phyloP scores from a whole-genome alignment of 1,139 yeast species.

The Taphrina communis region DNA sequence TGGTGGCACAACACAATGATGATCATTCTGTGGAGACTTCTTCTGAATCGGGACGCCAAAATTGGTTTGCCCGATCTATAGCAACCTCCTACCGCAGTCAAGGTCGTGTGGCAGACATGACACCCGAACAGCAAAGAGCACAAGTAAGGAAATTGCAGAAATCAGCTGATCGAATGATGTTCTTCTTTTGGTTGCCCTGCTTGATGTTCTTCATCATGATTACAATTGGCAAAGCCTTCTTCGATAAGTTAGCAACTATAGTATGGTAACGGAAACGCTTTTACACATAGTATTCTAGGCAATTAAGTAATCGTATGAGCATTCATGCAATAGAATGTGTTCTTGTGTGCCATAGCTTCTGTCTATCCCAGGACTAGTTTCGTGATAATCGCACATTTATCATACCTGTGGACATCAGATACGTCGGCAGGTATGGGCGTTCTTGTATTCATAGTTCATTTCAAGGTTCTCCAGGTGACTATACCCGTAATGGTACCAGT shows the following conservation, averaged over 20 bases:
- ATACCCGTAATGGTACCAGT: no score
- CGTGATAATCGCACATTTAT: no score
- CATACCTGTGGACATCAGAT: no score
- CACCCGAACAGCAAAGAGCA: constrained; percentile 35
- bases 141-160: constrained; percentile 31
- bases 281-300: no score
- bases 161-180: constrained; percentile 36
- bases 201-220: constrained; percentile 26
- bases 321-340: no score
- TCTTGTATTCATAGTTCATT: no score
- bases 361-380: no score
- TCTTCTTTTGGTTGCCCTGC: constrained; percentile 34
- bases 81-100: constrained; percentile 18
- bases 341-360: no score
- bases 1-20: not conserved
- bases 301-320: no score
- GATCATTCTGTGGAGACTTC: not conserved
- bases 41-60: not conserved
- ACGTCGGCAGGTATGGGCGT: no score
- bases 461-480: no score
- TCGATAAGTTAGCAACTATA: constrained; percentile 3
- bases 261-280: not conserved
- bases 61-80: constrained; percentile 1
- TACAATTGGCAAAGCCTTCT: constrained; percentile 22
- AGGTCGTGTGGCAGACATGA: constrained; percentile 30